phyloP scores from a whole-genome alignment of 345 rosid genomes.

The Eucalyptus polybractea region DNA sequence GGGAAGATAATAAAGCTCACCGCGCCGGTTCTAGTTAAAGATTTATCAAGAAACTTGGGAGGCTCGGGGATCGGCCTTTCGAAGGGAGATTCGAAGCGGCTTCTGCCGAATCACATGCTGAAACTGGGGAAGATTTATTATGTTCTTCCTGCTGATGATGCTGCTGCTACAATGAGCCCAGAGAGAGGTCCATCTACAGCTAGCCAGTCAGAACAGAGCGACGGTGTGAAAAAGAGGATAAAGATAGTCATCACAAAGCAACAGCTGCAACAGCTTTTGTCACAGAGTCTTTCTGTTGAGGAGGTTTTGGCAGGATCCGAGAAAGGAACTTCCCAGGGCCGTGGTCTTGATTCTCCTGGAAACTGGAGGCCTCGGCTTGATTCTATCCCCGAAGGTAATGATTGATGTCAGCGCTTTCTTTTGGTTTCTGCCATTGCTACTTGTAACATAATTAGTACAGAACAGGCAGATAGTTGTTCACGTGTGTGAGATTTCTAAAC shows the following conservation, averaged over 20 bases:
- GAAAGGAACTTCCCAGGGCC: background rate
- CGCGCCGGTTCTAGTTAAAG: slow-evolving; percentile 12
- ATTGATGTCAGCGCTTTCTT: background rate
- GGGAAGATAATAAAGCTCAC: slow-evolving; percentile 8
- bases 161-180: background rate
- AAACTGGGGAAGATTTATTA: slow-evolving; percentile 12
- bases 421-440: background rate
- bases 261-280: slow-evolving; percentile 12
- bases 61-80: slow-evolving; percentile 7
- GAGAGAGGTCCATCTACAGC: background rate
- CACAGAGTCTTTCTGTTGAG: slow-evolving; percentile 3
- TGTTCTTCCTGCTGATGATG: background rate
- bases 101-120: slow-evolving; percentile 4
- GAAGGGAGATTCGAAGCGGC: background rate
- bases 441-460: background rate
- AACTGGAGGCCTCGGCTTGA: slow-evolving; percentile 39
- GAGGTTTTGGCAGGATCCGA: slow-evolving; percentile 1
- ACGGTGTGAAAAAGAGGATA: slow-evolving; percentile 9
- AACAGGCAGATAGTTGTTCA: background rate
- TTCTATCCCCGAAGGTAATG: slow-evolving; percentile 27
- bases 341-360: background rate
- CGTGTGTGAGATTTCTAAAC: background rate
- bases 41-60: background rate
- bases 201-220: background rate
- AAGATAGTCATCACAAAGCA: slow-evolving; percentile 31